These are phyloP conservation scores for Arthrobotrys megalospora DNA, from an alignment of 2,329 filamentous ascomycete species.

Conservation along the genomic window DNA sequence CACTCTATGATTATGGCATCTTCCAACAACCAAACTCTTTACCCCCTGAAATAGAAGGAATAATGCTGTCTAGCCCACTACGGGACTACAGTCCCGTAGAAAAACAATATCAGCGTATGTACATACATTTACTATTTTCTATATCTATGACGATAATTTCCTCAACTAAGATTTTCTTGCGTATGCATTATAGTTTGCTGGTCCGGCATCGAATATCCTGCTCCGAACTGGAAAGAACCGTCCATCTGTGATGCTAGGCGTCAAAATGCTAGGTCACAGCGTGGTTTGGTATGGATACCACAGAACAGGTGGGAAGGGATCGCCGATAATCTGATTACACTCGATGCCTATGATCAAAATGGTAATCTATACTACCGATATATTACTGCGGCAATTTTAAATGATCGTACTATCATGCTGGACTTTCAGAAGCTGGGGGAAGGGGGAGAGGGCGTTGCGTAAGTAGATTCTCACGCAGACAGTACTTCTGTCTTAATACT, in stretches of 20 bases:
- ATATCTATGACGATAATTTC: neutral
- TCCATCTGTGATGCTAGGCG: constrained; percentile 25
- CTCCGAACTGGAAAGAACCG: constrained; percentile 26
- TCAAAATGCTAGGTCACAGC: neutral
- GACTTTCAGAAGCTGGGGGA: neutral
- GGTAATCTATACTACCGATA: neutral
- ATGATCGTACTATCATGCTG: constrained; percentile 38
- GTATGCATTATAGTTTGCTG: constrained; percentile 38
- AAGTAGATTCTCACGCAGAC: neutral
- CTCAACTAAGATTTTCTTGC: too few species aligned
- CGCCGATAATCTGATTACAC: constrained; percentile 19
- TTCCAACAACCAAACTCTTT: constrained; percentile 20
- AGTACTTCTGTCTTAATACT: neutral
- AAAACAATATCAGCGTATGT: constrained; percentile 27
- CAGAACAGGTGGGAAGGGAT: neutral
- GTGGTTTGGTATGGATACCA: constrained; percentile 35
- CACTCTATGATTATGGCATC: constrained; percentile 31
- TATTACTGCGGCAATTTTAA: constrained; percentile 17
- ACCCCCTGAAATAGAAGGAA: neutral
- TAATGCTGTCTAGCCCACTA: constrained; percentile 33
- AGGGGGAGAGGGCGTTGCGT: constrained; percentile 2
- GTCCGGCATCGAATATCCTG: constrained; percentile 14
- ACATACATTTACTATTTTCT: too few species aligned
- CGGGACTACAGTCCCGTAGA: neutral
- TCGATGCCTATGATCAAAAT: neutral